These are phyloP conservation scores for Canavalia gladiata DNA, from an alignment of 306 rosid species.

Conservation along the genomic window DNA sequence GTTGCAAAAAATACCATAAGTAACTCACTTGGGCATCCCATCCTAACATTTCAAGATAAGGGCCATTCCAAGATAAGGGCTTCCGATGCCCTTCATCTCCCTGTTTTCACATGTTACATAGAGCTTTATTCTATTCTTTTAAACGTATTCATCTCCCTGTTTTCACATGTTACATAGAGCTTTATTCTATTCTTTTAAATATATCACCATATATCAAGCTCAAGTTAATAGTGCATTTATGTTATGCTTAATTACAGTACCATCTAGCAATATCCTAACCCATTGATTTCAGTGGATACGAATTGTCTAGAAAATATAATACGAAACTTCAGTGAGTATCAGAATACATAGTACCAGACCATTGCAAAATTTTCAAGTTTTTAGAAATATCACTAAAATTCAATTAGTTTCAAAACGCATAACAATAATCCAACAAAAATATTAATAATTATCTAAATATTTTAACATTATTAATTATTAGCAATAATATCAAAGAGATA, in stretches of 20 bases:
- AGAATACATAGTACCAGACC: not conserved
- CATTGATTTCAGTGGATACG: too few species aligned
- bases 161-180: not conserved
- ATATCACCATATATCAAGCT: not conserved
- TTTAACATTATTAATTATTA: not conserved
- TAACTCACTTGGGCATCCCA: not conserved
- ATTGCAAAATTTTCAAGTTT: not conserved
- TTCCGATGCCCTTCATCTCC: not conserved
- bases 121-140: not conserved
- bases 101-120: not conserved
- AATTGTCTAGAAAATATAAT: not conserved
- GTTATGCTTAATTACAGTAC: not conserved
- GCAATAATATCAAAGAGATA: not conserved
- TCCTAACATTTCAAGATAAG: too few species aligned
- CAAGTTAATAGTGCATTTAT: not conserved
- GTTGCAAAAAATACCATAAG: conserved; percentile 5
- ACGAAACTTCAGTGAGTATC: not conserved
- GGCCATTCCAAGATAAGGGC: not conserved
- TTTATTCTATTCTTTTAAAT: conserved; percentile 5
- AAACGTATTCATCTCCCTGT: not conserved
- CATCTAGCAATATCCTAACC: not conserved
- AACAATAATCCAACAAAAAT: not conserved
- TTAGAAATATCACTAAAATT: conserved; percentile 35
- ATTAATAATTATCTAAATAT: not conserved
- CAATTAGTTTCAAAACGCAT: conserved; percentile 10